Percentiles rank a stretch among this genome's conserved stretches.
Evolutionary conservation across 306 rosid species (phyloP).

Genomic region (Quillaja saponaria): DNA sequence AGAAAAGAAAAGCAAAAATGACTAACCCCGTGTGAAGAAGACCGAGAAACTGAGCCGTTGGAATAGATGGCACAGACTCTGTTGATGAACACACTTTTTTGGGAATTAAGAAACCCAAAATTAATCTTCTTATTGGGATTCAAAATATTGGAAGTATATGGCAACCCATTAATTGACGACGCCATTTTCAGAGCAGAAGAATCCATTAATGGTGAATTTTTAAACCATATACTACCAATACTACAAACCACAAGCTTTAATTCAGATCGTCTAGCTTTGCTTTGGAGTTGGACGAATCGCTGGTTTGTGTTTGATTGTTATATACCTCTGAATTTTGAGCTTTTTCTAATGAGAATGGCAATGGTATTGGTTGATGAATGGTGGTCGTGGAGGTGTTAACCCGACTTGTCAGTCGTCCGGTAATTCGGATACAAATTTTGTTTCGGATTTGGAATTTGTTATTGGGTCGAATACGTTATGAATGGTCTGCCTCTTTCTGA

Average conservation of each 20-base stretch:
- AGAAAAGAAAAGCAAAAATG: not conserved
- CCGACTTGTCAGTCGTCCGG: not conserved
- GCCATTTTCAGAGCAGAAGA: slow-evolving; percentile 50
- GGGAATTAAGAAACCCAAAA: slow-evolving; percentile 30
- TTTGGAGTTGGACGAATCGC: slow-evolving; percentile 38
- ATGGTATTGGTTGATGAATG: slow-evolving; percentile 30
- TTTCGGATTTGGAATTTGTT: not conserved
- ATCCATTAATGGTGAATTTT: slow-evolving; percentile 36
- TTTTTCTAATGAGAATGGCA: too few relatives aligned
- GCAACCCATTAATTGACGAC: slow-evolving; percentile 28
- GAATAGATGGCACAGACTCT: slow-evolving; percentile 44
- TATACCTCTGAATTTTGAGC: not conserved
- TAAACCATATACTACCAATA: not conserved
- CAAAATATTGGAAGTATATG: slow-evolving; percentile 31
- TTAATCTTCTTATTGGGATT: slow-evolving; percentile 6
- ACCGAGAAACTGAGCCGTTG: slow-evolving; percentile 51
- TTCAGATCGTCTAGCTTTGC: slow-evolving; percentile 18
- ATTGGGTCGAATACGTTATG: not conserved
- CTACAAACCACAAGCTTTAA: not conserved
- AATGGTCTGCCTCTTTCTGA: too few relatives aligned
- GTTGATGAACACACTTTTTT: slow-evolving; percentile 22
- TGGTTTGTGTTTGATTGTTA: slow-evolving; percentile 9
- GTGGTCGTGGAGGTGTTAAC: not conserved
- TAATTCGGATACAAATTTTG: not conserved
- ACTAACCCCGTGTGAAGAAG: slow-evolving; percentile 54